Conservation (phyloP, 164 flowering plant species). For the Stephania japonica region DNA sequence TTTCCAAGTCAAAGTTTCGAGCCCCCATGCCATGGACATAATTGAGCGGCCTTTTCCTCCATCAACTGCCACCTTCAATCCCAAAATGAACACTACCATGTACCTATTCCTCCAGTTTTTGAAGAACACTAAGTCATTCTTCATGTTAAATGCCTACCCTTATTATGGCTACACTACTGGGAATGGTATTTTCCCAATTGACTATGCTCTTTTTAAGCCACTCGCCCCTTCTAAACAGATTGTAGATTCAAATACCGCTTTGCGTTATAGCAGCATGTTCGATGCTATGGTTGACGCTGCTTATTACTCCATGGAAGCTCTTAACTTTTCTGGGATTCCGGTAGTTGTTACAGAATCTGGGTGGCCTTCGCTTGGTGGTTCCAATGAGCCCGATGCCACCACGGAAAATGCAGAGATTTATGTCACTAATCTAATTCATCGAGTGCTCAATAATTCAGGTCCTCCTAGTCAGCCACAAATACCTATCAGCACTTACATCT, state of each 20-base stretch:
- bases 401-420: conserved; percentile 59
- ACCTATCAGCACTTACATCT: conserved; percentile 68
- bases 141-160: conserved; percentile 88
- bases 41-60: conserved; percentile 82
- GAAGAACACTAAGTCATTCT: conserved; percentile 63
- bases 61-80: conserved; percentile 77
- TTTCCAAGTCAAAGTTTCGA: conserved; percentile 30
- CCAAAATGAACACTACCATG: conserved; percentile 66
- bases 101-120: conserved; percentile 78
- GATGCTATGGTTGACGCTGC: conserved; percentile 96
- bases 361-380: conserved; percentile 86
- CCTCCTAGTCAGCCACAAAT: conserved; percentile 60
- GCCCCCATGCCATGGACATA: conserved; percentile 67
- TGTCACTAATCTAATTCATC: conserved; percentile 47
- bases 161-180: conserved; percentile 65
- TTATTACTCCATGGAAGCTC: conserved; percentile 63
- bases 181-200: conserved; percentile 82
- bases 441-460: conserved; percentile 60
- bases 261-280: conserved; percentile 80
- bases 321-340: conserved; percentile 65
- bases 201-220: conserved; percentile 74
- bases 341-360: conserved; percentile 85
- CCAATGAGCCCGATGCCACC: conserved; percentile 77
- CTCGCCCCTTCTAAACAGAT: conserved; percentile 67
- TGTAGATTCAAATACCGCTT: conserved; percentile 88